Evolutionary conservation across 2,329 filamentous ascomycete genomes (phyloP).

Genomic region (Fonsecaea multimorphosa): DNA sequence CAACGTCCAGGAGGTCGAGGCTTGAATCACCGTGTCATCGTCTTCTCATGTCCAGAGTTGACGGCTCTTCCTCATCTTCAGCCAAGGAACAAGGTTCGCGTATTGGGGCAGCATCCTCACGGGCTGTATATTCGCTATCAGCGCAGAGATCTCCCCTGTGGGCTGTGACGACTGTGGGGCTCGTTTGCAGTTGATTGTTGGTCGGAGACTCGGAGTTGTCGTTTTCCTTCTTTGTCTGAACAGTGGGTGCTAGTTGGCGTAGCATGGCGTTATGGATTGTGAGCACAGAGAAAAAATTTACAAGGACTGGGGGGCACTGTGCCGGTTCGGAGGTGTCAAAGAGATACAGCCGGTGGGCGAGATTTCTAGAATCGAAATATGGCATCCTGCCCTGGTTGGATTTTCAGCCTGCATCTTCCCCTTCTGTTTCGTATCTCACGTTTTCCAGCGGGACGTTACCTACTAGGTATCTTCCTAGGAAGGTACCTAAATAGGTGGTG

Average conservation of each 20-base stretch:
- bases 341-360: neutral
- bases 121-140: neutral
- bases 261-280: neutral
- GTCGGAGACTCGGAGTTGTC: neutral
- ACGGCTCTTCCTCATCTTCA: neutral
- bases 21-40: neutral
- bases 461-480: no score
- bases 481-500: no score
- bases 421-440: no score
- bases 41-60: neutral
- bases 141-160: neutral
- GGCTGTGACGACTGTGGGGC: neutral
- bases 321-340: neutral
- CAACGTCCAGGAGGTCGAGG: constrained; percentile 12
- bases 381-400: no score
- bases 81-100: neutral
- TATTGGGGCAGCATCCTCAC: neutral
- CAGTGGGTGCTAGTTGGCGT: neutral
- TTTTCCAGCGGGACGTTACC: no score
- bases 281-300: neutral
- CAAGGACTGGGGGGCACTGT: neutral
- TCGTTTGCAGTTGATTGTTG: neutral
- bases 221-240: neutral
- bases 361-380: no score
- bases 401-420: no score